These are phyloP conservation scores for Mucor ambiguus DNA, from an alignment of 371 early-diverging fungal species.

Conservation along the genomic window DNA sequence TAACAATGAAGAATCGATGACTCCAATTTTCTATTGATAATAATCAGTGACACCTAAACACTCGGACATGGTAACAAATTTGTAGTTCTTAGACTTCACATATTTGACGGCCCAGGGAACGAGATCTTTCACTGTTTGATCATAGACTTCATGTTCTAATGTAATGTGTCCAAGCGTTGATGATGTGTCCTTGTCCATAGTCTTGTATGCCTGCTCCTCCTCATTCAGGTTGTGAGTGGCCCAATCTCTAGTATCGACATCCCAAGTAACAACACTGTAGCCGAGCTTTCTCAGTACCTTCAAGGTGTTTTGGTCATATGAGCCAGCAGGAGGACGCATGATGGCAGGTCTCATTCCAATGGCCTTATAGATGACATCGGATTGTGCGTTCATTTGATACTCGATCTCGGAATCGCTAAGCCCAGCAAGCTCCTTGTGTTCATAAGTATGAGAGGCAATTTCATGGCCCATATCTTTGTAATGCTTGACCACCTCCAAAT, in stretches of 20 bases:
- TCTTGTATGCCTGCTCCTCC: conserved; percentile 21
- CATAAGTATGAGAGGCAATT: conserved; percentile 46
- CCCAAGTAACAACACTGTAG: conserved; percentile 54
- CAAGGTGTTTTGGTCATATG: conserved; percentile 32
- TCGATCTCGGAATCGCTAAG: conserved; percentile 18
- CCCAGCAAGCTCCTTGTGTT: conserved; percentile 30
- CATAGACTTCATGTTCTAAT: conserved; percentile 40
- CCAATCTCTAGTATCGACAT: conserved; percentile 58
- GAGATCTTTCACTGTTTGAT: conserved; percentile 34
- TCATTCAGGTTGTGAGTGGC: conserved; percentile 17
- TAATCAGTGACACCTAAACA: conserved; percentile 30
- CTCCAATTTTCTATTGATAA: conserved; percentile 12
- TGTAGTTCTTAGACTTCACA: conserved; percentile 35
- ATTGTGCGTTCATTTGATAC: conserved; percentile 23
- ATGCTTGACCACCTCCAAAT: conserved; percentile 21
- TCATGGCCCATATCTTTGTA: conserved; percentile 24
- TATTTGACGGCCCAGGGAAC: conserved; percentile 37
- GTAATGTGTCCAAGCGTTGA: conserved; percentile 35
- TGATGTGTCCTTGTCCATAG: conserved; percentile 16
- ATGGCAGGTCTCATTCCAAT: conserved; percentile 25
- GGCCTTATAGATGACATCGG: conserved; percentile 16
- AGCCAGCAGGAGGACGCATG: conserved; percentile 56
- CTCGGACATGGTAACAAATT: conserved; percentile 51
- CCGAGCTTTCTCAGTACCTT: conserved; percentile 42
- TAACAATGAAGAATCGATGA: too few relatives aligned